phyloP scores from a whole-genome alignment of 2,329 filamentous ascomycete species.

The Colletotrichum sp. region DNA sequence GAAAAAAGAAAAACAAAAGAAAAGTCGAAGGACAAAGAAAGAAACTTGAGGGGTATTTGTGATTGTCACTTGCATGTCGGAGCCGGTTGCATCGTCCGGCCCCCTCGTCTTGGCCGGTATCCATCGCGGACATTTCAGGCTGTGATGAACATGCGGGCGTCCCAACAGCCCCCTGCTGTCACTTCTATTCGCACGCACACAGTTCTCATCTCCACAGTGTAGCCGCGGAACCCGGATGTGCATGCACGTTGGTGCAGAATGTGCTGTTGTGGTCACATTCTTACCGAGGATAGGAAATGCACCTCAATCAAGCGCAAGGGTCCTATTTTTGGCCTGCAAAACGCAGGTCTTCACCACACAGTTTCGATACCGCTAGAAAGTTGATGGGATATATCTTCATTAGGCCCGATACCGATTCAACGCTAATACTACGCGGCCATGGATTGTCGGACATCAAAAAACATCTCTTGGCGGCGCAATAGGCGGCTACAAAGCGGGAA shows the following conservation, averaged over 20 bases:
- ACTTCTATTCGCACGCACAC: background rate
- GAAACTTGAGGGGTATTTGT: no score
- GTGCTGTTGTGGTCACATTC: fast-evolving
- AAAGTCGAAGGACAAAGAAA: no score
- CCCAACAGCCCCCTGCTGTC: no score
- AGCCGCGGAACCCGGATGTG: background rate
- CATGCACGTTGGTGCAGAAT: background rate
- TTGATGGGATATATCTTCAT: no score
- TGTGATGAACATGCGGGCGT: background rate
- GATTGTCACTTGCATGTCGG: no score
- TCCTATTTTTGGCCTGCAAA: background rate
- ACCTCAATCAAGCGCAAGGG: background rate
- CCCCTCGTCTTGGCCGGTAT: background rate
- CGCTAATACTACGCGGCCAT: no score
- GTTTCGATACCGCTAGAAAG: no score
- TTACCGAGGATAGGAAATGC: fast-evolving
- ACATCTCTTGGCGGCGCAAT: no score
- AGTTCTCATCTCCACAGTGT: background rate
- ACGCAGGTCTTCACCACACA: background rate
- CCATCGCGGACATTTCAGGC: background rate
- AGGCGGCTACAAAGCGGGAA: no score
- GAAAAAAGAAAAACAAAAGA: no score
- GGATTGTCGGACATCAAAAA: no score
- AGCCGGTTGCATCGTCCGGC: background rate
- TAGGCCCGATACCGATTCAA: no score